Percentiles rank a stretch among this genome's conserved stretches.
These are phyloP conservation scores for Lactarius trivialis DNA, from an alignment of 768 basidiomycete genomes.

Conservation along the genomic window DNA sequence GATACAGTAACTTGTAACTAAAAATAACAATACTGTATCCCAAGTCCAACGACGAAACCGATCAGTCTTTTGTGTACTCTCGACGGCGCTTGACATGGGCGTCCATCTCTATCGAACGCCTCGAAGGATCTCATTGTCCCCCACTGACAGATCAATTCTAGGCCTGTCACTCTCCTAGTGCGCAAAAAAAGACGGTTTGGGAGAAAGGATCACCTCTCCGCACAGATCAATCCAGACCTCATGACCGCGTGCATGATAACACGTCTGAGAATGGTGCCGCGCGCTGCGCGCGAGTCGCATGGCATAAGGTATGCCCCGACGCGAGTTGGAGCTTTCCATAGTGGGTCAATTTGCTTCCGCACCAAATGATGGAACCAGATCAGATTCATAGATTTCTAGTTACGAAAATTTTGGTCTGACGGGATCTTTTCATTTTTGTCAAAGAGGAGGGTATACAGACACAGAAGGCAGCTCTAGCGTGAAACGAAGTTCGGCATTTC, in stretches of 20 bases:
- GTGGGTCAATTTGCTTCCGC: background rate
- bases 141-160: background rate
- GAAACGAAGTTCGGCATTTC: background rate
- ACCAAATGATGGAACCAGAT: background rate
- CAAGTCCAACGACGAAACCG: constrained; percentile 8
- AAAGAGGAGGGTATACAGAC: background rate
- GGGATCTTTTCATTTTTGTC: background rate
- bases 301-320: background rate
- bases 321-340: background rate
- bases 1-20: background rate
- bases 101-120: background rate
- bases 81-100: background rate
- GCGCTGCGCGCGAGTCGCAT: background rate
- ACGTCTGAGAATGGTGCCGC: background rate
- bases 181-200: background rate
- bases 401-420: background rate
- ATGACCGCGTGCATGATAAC: background rate
- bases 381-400: too few species aligned
- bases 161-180: background rate
- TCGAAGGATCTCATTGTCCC: background rate
- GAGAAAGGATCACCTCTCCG: background rate
- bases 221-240: background rate
- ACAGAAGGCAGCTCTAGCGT: background rate
- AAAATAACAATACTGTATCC: background rate
- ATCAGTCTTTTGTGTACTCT: background rate